A percentile compares a stretch with the other conserved stretches of the same genome.
These are phyloP conservation scores for Sporobolomyces phaffii DNA, from an alignment of 768 basidiomycete genomes.

Conservation along the genomic window DNA sequence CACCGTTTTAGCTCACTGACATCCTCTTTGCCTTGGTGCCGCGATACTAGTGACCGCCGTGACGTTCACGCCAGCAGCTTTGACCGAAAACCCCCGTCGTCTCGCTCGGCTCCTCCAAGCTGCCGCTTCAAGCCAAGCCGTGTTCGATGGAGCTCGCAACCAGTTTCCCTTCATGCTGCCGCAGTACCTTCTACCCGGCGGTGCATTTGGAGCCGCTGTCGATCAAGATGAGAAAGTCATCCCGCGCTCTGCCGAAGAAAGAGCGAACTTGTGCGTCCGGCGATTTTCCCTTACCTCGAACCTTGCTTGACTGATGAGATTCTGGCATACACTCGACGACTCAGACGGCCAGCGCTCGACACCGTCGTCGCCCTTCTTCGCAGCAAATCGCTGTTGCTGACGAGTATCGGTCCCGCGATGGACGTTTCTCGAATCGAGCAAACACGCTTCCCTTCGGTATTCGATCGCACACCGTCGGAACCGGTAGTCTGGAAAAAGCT, in stretches of 20 bases:
- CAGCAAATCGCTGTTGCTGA: neutral
- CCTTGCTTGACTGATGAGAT: neutral
- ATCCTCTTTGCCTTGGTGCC: neutral
- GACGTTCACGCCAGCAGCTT: slow-evolving; percentile 19
- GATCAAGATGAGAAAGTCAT: neutral
- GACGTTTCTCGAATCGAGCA: neutral
- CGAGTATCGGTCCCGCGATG: neutral
- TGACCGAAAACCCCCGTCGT: neutral
- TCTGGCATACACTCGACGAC: neutral
- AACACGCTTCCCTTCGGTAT: neutral
- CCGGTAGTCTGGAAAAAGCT: neutral
- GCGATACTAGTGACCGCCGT: slow-evolving; percentile 1
- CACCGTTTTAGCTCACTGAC: neutral
- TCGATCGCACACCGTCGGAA: neutral
- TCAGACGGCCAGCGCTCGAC: neutral
- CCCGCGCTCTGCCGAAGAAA: neutral
- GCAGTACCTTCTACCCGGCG: slow-evolving; percentile 5
- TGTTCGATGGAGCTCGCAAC: neutral
- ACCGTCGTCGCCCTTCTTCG: neutral
- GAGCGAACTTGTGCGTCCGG: neutral
- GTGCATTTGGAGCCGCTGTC: neutral
- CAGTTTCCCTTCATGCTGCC: slow-evolving; percentile 15
- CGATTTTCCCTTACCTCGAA: neutral
- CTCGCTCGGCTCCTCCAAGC: neutral
- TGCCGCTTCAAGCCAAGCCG: neutral